These are phyloP conservation scores for Alternaria incomplexa DNA, from an alignment of 2,329 filamentous ascomycete genomes.

Conservation along the genomic window DNA sequence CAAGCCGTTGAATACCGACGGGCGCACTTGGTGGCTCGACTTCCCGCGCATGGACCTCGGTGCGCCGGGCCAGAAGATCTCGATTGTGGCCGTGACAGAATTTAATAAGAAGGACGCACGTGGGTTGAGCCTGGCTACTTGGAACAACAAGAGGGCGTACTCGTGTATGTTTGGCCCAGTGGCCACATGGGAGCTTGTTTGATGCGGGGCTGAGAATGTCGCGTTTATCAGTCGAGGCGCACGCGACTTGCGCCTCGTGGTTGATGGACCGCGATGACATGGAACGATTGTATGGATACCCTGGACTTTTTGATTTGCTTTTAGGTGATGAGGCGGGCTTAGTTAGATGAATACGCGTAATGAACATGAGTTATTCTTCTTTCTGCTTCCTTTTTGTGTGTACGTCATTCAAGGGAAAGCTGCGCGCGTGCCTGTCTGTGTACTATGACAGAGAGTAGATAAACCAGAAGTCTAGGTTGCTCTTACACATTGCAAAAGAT, in stretches of 20 bases:
- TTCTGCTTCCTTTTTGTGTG: not conserved
- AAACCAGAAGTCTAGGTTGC: not conserved
- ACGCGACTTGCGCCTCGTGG: not conserved
- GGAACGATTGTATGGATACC: conserved; percentile 15
- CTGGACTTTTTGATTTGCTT: conserved; percentile 3
- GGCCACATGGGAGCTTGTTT: conserved; percentile 62
- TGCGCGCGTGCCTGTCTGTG: not conserved
- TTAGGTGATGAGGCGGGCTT: not conserved
- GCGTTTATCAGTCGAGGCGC: not conserved
- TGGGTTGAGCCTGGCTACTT: conserved; percentile 54
- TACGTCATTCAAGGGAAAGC: not conserved
- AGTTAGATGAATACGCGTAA: not conserved
- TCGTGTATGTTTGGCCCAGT: conserved; percentile 56
- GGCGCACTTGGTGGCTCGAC: conserved; percentile 82
- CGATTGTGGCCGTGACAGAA: conserved; percentile 66
- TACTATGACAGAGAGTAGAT: not conserved
- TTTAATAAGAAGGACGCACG: conserved; percentile 59
- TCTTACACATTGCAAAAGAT: not conserved
- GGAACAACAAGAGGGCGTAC: conserved; percentile 46
- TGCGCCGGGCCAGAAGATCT: conserved; percentile 62
- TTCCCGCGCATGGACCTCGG: conserved; percentile 61
- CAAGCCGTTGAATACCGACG: conserved; percentile 74
- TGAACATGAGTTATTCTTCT: not conserved
- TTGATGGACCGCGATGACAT: not conserved
- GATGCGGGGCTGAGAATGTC: conserved; percentile 4